These are phyloP conservation scores for Sporothrix dimorphospora DNA, from an alignment of 2,329 filamentous ascomycete species.

Conservation along the genomic window DNA sequence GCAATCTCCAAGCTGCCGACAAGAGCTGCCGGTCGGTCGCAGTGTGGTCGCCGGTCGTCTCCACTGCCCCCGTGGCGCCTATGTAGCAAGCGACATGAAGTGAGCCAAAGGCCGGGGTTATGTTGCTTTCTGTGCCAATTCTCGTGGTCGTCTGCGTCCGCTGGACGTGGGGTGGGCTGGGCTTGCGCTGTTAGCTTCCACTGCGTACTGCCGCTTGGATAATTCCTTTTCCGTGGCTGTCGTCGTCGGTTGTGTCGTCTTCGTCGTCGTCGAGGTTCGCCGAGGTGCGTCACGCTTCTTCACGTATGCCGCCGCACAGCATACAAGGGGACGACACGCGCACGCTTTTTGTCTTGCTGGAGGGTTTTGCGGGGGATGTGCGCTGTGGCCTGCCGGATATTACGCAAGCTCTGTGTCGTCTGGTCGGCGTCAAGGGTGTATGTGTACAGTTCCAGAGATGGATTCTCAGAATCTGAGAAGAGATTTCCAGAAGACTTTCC, in stretches of 20 bases:
- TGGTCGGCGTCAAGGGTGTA: background rate
- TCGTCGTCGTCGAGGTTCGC: background rate
- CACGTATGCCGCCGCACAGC: background rate
- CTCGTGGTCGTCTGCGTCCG: background rate
- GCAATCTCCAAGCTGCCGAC: constrained; percentile 9
- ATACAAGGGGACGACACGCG: background rate
- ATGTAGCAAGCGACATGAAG: constrained; percentile 17
- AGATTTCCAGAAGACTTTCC: background rate
- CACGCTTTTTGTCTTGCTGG: background rate
- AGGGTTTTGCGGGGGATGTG: background rate
- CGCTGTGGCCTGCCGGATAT: background rate
- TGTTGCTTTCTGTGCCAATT: background rate
- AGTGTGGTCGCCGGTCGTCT: background rate
- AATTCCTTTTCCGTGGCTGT: background rate
- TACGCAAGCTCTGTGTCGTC: background rate
- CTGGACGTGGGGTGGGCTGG: background rate
- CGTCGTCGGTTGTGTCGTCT: background rate
- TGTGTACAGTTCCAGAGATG: background rate
- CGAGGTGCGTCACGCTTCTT: background rate
- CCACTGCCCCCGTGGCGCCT: constrained; percentile 9
- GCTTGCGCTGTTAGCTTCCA: background rate
- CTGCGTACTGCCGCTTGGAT: background rate
- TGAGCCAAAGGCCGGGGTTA: background rate
- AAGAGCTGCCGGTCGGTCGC: constrained; percentile 20
- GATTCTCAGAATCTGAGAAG: background rate